These are phyloP conservation scores for Erucastrum elatum DNA, from an alignment of 345 rosid genomes.

Conservation along the genomic window DNA sequence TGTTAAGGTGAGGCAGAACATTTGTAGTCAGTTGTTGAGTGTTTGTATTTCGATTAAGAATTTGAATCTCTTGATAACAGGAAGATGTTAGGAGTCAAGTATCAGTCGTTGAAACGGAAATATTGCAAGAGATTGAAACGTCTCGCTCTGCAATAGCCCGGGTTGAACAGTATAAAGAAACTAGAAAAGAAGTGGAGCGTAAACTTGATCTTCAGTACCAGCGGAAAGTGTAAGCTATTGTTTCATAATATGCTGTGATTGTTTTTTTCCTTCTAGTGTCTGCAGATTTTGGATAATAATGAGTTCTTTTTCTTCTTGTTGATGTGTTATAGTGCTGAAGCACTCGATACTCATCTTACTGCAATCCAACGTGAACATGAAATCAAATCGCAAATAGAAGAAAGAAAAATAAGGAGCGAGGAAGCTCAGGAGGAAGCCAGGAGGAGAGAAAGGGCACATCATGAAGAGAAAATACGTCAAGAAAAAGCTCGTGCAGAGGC, in stretches of 20 bases:
- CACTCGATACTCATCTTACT: constrained; percentile 83
- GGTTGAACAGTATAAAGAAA: constrained; percentile 60
- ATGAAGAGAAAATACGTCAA: constrained; percentile 65
- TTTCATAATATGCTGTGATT: not conserved
- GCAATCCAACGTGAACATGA: constrained; percentile 34
- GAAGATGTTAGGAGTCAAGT: constrained; percentile 73
- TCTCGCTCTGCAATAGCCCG: constrained; percentile 51
- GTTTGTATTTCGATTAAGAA: not conserved
- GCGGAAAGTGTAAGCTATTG: constrained; percentile 64
- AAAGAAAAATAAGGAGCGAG: not conserved
- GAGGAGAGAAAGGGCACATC: constrained; percentile 65
- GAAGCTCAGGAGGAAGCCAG: constrained; percentile 1
- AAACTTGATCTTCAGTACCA: constrained; percentile 77
- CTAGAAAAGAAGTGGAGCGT: constrained; percentile 69
- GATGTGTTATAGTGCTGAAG: constrained; percentile 69
- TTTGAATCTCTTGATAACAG: constrained; percentile 43
- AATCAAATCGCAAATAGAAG: not conserved
- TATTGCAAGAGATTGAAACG: constrained; percentile 52
- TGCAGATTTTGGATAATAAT: constrained; percentile 1
- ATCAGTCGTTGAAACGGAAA: constrained; percentile 55
- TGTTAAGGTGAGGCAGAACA: constrained; percentile 46
- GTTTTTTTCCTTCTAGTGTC: not conserved
- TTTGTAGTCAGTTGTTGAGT: not conserved
- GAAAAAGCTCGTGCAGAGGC: constrained; percentile 83
- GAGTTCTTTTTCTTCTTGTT: constrained; percentile 26